Evolutionary conservation across 306 rosid species (phyloP).

Genomic region (Delonix regia): DNA sequence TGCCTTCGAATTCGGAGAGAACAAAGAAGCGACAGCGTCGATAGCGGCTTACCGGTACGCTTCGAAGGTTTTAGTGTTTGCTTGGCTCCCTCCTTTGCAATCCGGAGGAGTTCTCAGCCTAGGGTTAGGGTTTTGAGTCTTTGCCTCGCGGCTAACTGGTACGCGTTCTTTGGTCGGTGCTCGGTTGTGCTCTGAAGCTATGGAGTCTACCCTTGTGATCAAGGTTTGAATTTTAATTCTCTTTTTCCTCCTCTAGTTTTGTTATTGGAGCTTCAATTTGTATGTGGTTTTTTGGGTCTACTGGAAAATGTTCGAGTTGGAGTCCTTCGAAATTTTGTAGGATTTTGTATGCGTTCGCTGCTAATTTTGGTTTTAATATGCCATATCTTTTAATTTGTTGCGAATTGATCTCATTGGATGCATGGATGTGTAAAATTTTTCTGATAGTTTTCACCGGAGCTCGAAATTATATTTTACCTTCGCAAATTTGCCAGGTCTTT

Average conservation of each 20-base stretch:
- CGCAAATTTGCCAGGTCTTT: background rate
- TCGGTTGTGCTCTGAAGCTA: slow-evolving; percentile 36
- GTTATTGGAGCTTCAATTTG: background rate
- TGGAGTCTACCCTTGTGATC: slow-evolving; percentile 72
- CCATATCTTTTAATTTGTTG: background rate
- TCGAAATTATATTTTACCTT: background rate
- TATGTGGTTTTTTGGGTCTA: background rate
- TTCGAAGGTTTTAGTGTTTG: background rate
- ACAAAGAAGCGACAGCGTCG: background rate
- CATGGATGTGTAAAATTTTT: background rate
- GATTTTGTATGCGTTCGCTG: background rate
- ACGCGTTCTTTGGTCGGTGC: slow-evolving; percentile 30
- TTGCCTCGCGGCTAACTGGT: background rate
- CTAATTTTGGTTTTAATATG: background rate
- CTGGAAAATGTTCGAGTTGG: background rate
- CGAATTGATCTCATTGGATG: background rate
- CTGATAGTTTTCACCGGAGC: slow-evolving; percentile 3
- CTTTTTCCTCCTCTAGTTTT: background rate
- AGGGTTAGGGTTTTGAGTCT: slow-evolving; percentile 46
- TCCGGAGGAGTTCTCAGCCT: slow-evolving; percentile 1
- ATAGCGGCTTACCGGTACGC: slow-evolving; percentile 53
- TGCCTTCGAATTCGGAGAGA: background rate
- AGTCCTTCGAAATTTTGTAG: background rate
- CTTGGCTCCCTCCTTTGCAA: background rate
- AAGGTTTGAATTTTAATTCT: slow-evolving; percentile 58